These are phyloP conservation scores for Orbilia brochopaga DNA, from an alignment of 2,329 filamentous ascomycete species.

Conservation along the genomic window DNA sequence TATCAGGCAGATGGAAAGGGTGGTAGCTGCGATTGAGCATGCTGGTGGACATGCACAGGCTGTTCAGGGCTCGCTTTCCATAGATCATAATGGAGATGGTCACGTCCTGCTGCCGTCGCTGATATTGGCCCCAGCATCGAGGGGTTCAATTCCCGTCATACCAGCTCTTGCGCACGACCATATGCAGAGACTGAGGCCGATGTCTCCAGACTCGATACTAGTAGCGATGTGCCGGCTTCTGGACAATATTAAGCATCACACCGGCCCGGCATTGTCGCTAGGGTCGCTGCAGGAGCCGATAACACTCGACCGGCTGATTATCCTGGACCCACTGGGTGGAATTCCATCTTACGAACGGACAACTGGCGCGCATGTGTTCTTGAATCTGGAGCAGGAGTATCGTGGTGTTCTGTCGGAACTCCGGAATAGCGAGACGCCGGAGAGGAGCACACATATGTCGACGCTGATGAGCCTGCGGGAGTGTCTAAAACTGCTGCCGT, in stretches of 20 bases:
- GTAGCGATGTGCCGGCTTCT: constrained; percentile 78
- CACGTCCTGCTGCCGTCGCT: constrained; percentile 59
- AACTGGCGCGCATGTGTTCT: constrained; percentile 76
- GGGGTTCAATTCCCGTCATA: constrained; percentile 74
- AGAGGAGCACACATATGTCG: constrained; percentile 63
- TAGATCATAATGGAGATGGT: constrained; percentile 58
- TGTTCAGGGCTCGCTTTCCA: constrained; percentile 53
- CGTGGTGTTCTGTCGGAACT: constrained; percentile 71
- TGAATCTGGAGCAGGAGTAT: constrained; percentile 93
- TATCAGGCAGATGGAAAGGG: constrained; percentile 50
- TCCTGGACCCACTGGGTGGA: constrained; percentile 85
- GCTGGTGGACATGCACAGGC: constrained; percentile 48
- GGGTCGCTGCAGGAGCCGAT: constrained; percentile 58
- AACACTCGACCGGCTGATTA: constrained; percentile 79
- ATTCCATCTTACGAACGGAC: constrained; percentile 71
- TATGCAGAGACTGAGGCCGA: constrained; percentile 59
- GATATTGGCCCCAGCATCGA: constrained; percentile 70
- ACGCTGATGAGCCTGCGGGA: constrained; percentile 77
- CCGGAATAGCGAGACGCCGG: constrained; percentile 56
- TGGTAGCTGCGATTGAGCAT: constrained; percentile 52
- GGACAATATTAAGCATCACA: constrained; percentile 63
- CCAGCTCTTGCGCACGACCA: constrained; percentile 68
- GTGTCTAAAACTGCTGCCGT: constrained; percentile 76
- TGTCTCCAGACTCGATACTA: constrained; percentile 70
- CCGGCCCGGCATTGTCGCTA: constrained; percentile 56